phyloP scores from a whole-genome alignment of 2,329 filamentous ascomycete species.

The Penicillium sp. region DNA sequence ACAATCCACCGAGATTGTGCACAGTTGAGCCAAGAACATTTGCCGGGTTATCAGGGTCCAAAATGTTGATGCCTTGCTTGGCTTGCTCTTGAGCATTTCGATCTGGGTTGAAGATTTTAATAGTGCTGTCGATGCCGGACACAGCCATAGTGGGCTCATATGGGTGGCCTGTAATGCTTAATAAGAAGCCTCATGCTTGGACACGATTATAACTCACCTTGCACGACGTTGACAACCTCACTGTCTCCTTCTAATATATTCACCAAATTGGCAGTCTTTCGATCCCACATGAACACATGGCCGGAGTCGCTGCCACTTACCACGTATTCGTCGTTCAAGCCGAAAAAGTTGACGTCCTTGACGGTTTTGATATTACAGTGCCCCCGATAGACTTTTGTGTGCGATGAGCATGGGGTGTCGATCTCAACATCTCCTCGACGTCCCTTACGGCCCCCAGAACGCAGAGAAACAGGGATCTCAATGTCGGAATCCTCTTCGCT shows the following conservation, averaged over 20 bases:
- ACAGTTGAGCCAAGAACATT: slow-evolving; percentile 34
- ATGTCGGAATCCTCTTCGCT: slow-evolving; percentile 35
- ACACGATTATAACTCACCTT: slow-evolving; percentile 46
- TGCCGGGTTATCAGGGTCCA: slow-evolving; percentile 46
- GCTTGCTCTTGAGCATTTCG: slow-evolving; percentile 58
- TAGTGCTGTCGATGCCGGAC: slow-evolving; percentile 67
- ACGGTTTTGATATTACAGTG: slow-evolving; percentile 69
- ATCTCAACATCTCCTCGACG: slow-evolving; percentile 55
- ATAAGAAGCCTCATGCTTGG: neutral
- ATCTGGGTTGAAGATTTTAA: slow-evolving; percentile 69
- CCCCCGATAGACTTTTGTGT: slow-evolving; percentile 60
- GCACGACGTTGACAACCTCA: slow-evolving; percentile 69
- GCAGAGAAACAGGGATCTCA: slow-evolving; percentile 42
- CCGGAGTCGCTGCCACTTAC: slow-evolving; percentile 68
- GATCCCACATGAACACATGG: slow-evolving; percentile 69
- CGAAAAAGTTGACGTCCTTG: slow-evolving; percentile 70
- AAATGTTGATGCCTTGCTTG: slow-evolving; percentile 59
- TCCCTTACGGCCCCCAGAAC: slow-evolving; percentile 51
- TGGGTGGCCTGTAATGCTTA: slow-evolving; percentile 54
- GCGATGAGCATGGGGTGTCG: slow-evolving; percentile 56
- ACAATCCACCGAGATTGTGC: slow-evolving; percentile 46
- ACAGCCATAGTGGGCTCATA: slow-evolving; percentile 68
- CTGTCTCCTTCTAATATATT: slow-evolving; percentile 68
- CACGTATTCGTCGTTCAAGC: slow-evolving; percentile 67
- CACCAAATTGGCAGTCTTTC: slow-evolving; percentile 60